phyloP scores from a whole-genome alignment of 768 basidiomycete genomes.

The Gautieria morchelliformis region DNA sequence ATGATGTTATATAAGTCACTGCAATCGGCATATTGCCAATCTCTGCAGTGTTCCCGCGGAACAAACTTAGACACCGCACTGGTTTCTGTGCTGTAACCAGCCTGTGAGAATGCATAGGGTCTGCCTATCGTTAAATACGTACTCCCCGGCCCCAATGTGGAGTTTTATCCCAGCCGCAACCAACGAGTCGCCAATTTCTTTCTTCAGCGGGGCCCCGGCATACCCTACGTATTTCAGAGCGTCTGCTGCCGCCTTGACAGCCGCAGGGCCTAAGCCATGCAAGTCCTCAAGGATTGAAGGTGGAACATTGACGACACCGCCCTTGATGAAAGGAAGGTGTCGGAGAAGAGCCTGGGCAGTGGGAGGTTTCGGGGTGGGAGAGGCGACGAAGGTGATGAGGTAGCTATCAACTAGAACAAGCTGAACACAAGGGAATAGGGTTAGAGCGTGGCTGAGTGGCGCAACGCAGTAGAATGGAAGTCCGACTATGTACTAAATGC shows the following conservation, averaged over 20 bases:
- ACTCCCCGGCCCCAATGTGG: constrained; percentile 7
- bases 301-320: background rate
- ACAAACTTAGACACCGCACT: background rate
- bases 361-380: background rate
- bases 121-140: background rate
- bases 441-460: no score
- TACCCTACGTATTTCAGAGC: background rate
- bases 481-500: no score
- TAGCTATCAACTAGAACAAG: background rate
- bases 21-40: constrained; percentile 8
- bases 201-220: constrained; percentile 12
- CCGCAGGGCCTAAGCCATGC: background rate
- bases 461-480: no score
- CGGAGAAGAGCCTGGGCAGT: background rate
- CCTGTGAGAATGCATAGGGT: background rate
- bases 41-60: background rate
- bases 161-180: constrained; percentile 2
- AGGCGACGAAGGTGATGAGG: background rate
- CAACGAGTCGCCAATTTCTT: constrained; percentile 7
- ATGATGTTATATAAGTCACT: background rate
- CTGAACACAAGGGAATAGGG: background rate
- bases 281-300: constrained; percentile 2
- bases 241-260: background rate
- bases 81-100: background rate
- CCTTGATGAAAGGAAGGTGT: background rate